Base-by-base conservation (phyloP, 2,329 filamentous ascomycete genomes). In the Sclerotinia trifoliorum region DNA sequence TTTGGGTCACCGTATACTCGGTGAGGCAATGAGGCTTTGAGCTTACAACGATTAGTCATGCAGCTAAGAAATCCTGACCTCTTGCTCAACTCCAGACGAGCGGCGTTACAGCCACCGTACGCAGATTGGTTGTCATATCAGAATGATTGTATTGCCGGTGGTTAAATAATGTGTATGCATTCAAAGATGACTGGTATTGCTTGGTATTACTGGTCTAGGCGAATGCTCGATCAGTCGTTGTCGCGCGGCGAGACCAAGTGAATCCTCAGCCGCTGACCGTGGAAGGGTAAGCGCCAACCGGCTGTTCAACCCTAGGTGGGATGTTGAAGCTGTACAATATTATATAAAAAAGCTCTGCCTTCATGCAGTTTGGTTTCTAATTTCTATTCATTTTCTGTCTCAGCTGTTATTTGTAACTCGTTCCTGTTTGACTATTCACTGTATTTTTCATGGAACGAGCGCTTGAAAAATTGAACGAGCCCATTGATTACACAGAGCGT, bases 211-310 rank as follows among this genome's bases (percentile, higher is more conserved):
- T 48, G 57, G 49, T 29, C 32, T 44, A n/a, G 21, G 17, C 13
- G 49, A 21, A 4, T n/a, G 35, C 19, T 39, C 10, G 17, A 58
- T 48, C 13, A 26, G 65, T 58, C 19, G 19, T 61, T 58, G 44
- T 35, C 48, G 49, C 24, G 65, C 26, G 21, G 26, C 29, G 29
- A 51, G 24, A 19, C 21, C 35, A 35, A 51, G 46, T n/a, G n/a
- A 46, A 26, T 55, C 24, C n/a, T 67, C 65, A 67, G 56, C 56
- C 65, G 65, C 65, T 51, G 44, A 52, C 29, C 56, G 32, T 54
- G 48, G 65, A 26, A 26, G 62, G 24, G 57, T 63, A 67, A 63
- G 57, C 65, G 57, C 65, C 58, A 52, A 52, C 39, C 39, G 55
- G 57, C 42, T 19, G 24, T 46, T 44, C 19, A 11, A 42, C 11